These are phyloP conservation scores for Suhomyces wounanorum DNA, from an alignment of 1,139 yeast genomes.

Conservation along the genomic window DNA sequence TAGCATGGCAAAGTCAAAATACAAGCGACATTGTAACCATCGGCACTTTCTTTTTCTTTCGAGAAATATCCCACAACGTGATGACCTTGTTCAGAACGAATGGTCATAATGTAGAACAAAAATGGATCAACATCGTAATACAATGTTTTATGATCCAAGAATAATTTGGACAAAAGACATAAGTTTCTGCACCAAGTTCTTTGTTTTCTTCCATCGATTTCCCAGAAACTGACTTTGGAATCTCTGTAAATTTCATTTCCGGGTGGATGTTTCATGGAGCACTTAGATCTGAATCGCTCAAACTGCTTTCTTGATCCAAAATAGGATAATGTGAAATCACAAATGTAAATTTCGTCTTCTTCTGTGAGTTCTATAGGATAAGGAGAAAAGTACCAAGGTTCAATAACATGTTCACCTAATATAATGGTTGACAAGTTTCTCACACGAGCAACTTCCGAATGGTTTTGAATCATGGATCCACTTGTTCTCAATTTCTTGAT, in stretches of 20 bases:
- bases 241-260: conserved; percentile 97
- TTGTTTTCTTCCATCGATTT: conserved; percentile 94
- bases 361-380: conserved; percentile 94
- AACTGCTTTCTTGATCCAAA: conserved; percentile 90
- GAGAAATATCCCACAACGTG: conserved; percentile 96
- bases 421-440: conserved; percentile 76
- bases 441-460: conserved; percentile 88
- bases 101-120: conserved; percentile 91
- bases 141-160: conserved; percentile 90
- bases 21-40: conserved; percentile 96
- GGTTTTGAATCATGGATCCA: conserved; percentile 94
- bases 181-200: conserved; percentile 96
- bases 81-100: conserved; percentile 84
- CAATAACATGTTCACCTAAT: conserved; percentile 88
- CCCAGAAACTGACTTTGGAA: conserved; percentile 76
- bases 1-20: conserved; percentile 93
- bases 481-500: conserved; percentile 87
- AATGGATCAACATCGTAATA: conserved; percentile 98
- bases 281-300: conserved; percentile 84
- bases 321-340: conserved; percentile 87
- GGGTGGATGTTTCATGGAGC: conserved; percentile 91
- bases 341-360: conserved; percentile 83
- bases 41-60: conserved; percentile 94
- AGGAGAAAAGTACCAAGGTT: conserved; percentile 99
- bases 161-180: conserved; percentile 83